These are phyloP conservation scores for Amanita exitialis DNA, from an alignment of 768 basidiomycete species.

Conservation along the genomic window DNA sequence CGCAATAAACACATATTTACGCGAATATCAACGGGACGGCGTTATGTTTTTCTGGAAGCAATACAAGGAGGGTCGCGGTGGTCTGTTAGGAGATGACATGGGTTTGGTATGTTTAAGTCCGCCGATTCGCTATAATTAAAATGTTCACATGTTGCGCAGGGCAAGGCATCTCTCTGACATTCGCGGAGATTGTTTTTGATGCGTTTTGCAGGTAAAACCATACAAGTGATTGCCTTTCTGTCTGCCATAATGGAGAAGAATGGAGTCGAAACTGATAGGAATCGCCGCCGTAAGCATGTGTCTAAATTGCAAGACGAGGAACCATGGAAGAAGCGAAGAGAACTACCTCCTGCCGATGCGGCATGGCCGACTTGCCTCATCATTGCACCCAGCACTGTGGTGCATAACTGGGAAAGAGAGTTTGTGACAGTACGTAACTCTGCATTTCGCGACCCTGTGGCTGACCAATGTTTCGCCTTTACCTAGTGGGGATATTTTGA, in stretches of 20 bases:
- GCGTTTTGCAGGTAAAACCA: constrained; percentile 67
- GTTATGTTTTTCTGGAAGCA: constrained; percentile 71
- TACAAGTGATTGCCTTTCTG: constrained; percentile 84
- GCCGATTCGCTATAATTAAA: neutral
- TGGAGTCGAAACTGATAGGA: constrained; percentile 52
- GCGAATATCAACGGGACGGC: constrained; percentile 87
- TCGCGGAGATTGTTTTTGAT: neutral
- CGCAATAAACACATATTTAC: constrained; percentile 76
- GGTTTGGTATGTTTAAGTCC: constrained; percentile 42
- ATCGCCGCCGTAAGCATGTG: constrained; percentile 60
- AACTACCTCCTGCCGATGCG: constrained; percentile 54
- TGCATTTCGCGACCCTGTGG: neutral
- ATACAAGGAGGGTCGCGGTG: constrained; percentile 62
- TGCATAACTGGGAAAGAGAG: constrained; percentile 86
- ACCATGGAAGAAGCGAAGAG: constrained; percentile 41
- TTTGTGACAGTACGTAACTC: constrained; percentile 52
- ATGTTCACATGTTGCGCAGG: constrained; percentile 10
- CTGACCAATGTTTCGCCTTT: neutral
- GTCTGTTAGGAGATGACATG: constrained; percentile 94
- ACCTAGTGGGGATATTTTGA: constrained; percentile 92
- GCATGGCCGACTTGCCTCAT: constrained; percentile 86
- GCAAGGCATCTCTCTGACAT: constrained; percentile 8
- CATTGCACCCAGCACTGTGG: constrained; percentile 77
- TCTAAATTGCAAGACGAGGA: constrained; percentile 49
- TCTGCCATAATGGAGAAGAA: constrained; percentile 87